Evolutionary conservation across 352 stramenopile species (phyloP).

Genomic region (Aphanomyces cochlioides): DNA sequence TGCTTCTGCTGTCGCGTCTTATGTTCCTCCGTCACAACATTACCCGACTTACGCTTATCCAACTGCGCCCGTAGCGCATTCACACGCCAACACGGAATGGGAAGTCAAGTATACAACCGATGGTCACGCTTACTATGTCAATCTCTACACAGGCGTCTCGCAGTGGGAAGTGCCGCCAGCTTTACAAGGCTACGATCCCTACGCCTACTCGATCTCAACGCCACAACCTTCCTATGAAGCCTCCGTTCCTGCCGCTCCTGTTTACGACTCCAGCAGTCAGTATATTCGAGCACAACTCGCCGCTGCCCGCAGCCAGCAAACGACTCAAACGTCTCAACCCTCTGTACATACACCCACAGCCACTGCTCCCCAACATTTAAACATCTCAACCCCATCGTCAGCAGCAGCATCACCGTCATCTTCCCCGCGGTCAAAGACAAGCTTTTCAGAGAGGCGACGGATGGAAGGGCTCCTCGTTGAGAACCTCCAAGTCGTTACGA

Average conservation of each 20-base stretch:
- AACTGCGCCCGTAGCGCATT: background rate
- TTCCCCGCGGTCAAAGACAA: conserved; percentile 24
- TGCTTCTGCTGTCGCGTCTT: background rate
- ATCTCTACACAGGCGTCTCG: conserved; percentile 56
- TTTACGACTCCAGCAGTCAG: conserved; percentile 26
- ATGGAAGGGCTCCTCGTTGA: conserved; percentile 18
- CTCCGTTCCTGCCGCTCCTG: background rate
- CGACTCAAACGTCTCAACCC: background rate
- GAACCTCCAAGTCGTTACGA: conserved; percentile 19
- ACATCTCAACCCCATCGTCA: background rate
- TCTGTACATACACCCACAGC: background rate
- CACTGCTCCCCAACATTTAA: background rate
- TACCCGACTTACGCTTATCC: background rate
- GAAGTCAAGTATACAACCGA: conserved; percentile 68
- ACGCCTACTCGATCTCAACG: background rate
- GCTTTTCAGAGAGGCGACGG: conserved; percentile 25
- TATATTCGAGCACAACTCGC: conserved; percentile 24
- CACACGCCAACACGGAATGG: conserved; percentile 38
- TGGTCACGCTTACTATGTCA: conserved; percentile 78
- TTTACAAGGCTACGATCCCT: conserved; percentile 23
- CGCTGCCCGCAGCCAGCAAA: background rate
- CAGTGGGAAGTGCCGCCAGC: conserved; percentile 68
- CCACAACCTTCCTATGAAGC: conserved; percentile 7
- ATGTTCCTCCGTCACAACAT: conserved; percentile 7
- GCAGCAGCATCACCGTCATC: conserved; percentile 8